Percentiles rank a stretch among this genome's conserved stretches.
These are phyloP conservation scores for Multifurca ochricompacta DNA, from an alignment of 768 basidiomycete genomes.

Conservation along the genomic window DNA sequence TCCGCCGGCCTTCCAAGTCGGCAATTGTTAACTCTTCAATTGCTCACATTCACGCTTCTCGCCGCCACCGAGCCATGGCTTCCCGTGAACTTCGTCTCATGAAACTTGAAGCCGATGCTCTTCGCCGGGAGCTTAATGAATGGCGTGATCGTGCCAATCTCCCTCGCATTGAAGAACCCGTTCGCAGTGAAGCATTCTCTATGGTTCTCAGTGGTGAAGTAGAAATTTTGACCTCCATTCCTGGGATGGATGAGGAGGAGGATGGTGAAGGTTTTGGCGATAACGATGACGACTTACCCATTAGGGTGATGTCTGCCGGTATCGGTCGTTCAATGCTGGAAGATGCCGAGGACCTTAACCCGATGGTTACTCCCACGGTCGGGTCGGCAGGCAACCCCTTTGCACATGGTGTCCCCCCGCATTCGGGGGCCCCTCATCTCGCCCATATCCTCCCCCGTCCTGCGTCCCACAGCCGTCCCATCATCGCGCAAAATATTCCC, in stretches of 20 bases:
- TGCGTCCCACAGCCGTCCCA: slow-evolving; percentile 31
- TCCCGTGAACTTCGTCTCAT: slow-evolving; percentile 73
- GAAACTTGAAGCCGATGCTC: slow-evolving; percentile 76
- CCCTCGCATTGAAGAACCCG: slow-evolving; percentile 63
- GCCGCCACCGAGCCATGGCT: slow-evolving; percentile 74
- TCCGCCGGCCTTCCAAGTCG: slow-evolving; percentile 91
- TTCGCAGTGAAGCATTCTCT: slow-evolving; percentile 61
- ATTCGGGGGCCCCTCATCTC: slow-evolving; percentile 16
- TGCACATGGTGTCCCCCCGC: slow-evolving; percentile 28
- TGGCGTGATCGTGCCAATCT: slow-evolving; percentile 78
- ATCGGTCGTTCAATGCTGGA: slow-evolving; percentile 20
- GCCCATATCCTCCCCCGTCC: slow-evolving; percentile 26
- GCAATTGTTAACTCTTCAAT: slow-evolving; percentile 96
- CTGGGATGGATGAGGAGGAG: slow-evolving; percentile 49
- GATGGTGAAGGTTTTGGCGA: slow-evolving; percentile 41
- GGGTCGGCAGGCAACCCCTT: slow-evolving; percentile 31
- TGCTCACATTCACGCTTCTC: slow-evolving; percentile 76
- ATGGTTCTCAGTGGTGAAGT: slow-evolving; percentile 66
- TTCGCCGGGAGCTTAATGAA: slow-evolving; percentile 87
- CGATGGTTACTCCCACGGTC: slow-evolving; percentile 31
- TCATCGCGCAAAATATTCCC: slow-evolving; percentile 38
- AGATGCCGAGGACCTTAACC: slow-evolving; percentile 22
- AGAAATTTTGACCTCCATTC: slow-evolving; percentile 46
- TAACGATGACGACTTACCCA: slow-evolving; percentile 29
- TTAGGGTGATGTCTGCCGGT: slow-evolving; percentile 22